Evolutionary conservation across 257 asterid species (phyloP), one percentile per base, ranked within the genome.

Genomic region (Lavandula angustifolia): DNA sequence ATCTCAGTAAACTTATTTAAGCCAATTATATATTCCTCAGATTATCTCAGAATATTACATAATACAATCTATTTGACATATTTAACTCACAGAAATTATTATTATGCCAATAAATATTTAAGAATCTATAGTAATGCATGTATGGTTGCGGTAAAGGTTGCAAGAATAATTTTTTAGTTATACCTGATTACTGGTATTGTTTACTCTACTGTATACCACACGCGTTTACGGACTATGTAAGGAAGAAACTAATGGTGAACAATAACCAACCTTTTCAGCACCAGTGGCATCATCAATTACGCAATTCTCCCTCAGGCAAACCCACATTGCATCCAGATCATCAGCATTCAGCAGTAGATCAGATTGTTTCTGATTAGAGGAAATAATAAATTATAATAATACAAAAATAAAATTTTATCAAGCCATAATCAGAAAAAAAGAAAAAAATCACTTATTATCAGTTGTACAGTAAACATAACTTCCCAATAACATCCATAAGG

Each of bases 241-340:
- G 41, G 58, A 66, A 9, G 38, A 40, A 51, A 67, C 56, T 8
- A 13, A 31, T 22, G 31, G 67, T 52, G 50, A 66, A 47, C 14
- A 62, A 72, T 38, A 40, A 53, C 74, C 13, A 34, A 90, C 99
- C 96, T 94, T 94, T 79, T 94, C 99, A 66, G 99, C 98, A 66
- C 99, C 95, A 67, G 95, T 94, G 73, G 96, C 96, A 86, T 94
- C 99, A 79, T 94, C 99, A 38, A 94, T 94, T 43, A 90, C 99
- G 29, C 99, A 94, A 80, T 94, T 94, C 82, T 90, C 99, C 60
- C 99, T 82, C 67, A 94, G 78, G 79, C 98, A 90, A 72, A 94
- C 95, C 99, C 99, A 94, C 99, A 94, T 94, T 46, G 98, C 96
- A 76, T 94, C 99, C 85, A 94, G 78, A 75, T 94, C 99, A 75